Percentiles rank a stretch among this genome's conserved stretches.
phyloP scores from a whole-genome alignment of 768 basidiomycete genomes.

The Daedalea quercina region DNA sequence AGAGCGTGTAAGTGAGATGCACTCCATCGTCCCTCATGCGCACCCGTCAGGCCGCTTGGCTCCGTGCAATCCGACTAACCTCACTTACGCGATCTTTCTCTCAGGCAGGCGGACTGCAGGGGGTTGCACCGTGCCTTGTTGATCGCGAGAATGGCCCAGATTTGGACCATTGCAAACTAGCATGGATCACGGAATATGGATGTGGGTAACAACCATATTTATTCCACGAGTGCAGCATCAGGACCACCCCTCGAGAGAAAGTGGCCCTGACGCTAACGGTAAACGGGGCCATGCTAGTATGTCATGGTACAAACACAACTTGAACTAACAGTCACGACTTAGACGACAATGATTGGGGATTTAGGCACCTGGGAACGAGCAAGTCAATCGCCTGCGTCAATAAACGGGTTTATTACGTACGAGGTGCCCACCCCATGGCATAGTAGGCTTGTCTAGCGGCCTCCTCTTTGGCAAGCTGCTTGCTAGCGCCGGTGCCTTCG shows the following conservation, averaged over 20 bases:
- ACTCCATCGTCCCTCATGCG: too few relatives aligned
- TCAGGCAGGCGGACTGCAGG: background rate
- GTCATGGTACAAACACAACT: slow-evolving; percentile 2
- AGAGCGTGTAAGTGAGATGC: too few relatives aligned
- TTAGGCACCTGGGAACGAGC: background rate
- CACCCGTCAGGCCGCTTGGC: background rate
- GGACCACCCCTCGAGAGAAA: background rate
- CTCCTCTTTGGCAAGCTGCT: slow-evolving; percentile 74
- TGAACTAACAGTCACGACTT: background rate
- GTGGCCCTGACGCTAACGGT: background rate
- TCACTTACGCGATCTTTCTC: background rate
- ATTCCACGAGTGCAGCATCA: background rate
- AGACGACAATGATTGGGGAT: background rate
- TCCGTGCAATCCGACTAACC: background rate
- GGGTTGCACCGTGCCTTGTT: background rate
- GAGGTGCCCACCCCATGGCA: slow-evolving; percentile 67
- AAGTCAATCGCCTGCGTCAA: background rate
- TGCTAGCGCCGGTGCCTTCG: slow-evolving; percentile 55
- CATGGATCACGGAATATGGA: slow-evolving; percentile 1
- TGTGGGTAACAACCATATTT: background rate
- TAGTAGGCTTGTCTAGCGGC: slow-evolving; percentile 68
- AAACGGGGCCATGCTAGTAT: slow-evolving; percentile 3
- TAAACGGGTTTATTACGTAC: slow-evolving; percentile 13
- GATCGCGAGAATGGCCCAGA: background rate
- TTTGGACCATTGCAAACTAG: slow-evolving; percentile 6